phyloP scores from a whole-genome alignment of 768 basidiomycete species.

The Pleurotus eryngii region DNA sequence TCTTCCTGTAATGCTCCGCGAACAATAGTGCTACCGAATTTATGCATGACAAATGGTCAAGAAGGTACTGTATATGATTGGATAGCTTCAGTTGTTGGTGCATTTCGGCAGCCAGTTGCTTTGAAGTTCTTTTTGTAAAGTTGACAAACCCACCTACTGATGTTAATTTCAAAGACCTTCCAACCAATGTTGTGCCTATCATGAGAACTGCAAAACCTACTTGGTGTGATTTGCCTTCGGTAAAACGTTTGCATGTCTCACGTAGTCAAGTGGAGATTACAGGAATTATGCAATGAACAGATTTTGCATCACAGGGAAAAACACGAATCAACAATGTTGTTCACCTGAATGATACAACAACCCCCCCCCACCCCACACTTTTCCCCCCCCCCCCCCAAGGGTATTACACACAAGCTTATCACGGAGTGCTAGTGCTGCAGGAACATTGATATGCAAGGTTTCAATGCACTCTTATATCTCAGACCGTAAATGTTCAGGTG shows the following conservation, averaged over 20 bases:
- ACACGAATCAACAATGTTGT: too few relatives aligned
- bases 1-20: slow-evolving; percentile 30
- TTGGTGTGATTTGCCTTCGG: too few relatives aligned
- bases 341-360: not conserved
- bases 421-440: not conserved
- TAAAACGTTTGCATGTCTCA: not conserved
- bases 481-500: not conserved
- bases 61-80: slow-evolving; percentile 26
- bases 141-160: slow-evolving; percentile 20
- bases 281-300: not conserved
- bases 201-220: not conserved
- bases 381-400: too few relatives aligned
- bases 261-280: not conserved
- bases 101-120: slow-evolving; percentile 7
- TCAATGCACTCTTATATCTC: not conserved
- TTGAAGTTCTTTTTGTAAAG: slow-evolving; percentile 28
- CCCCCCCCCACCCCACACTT: too few relatives aligned
- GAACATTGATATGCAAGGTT: not conserved
- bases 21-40: slow-evolving; percentile 29
- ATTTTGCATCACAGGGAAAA: not conserved
- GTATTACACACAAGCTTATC: not conserved
- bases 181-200: slow-evolving; percentile 23
- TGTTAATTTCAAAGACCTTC: slow-evolving; percentile 21
- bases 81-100: slow-evolving; percentile 13
- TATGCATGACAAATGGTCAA: slow-evolving; percentile 33